A percentile compares a stretch with the other conserved stretches of the same genome.
Conservation (phyloP, 495 filamentous ascomycete genomes). For the Neurospora sp. region DNA sequence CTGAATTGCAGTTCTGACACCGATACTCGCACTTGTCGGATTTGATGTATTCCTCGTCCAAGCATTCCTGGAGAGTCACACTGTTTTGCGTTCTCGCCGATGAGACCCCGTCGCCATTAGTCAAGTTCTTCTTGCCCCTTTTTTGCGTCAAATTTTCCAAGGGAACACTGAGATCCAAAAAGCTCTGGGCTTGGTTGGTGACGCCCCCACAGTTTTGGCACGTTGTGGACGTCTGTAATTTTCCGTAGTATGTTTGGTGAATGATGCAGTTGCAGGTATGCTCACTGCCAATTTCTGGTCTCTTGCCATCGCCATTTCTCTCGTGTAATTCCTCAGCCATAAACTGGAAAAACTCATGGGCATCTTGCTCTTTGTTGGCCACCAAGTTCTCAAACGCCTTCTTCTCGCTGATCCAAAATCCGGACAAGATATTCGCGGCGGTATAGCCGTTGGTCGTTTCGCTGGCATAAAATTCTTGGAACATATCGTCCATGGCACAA, state of each 20-base stretch:
- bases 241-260: conserved; percentile 81
- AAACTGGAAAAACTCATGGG: conserved; percentile 92
- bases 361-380: conserved; percentile 89
- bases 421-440: conserved; percentile 67
- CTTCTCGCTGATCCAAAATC: conserved; percentile 65
- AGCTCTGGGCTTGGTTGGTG: conserved; percentile 69
- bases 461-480: conserved; percentile 73
- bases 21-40: conserved; percentile 68
- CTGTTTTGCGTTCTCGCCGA: not conserved
- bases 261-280: conserved; percentile 75
- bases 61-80: conserved; percentile 60
- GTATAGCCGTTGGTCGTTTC: conserved; percentile 79
- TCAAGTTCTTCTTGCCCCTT: conserved; percentile 32
- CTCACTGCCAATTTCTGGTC: conserved; percentile 44
- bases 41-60: conserved; percentile 73
- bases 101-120: conserved; percentile 24
- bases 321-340: conserved; percentile 76
- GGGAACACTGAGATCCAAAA: conserved; percentile 78
- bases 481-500: conserved; percentile 85
- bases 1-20: conserved; percentile 63
- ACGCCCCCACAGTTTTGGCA: conserved; percentile 72
- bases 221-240: conserved; percentile 75
- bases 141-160: conserved; percentile 51
- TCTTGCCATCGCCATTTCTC: conserved; percentile 49
- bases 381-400: conserved; percentile 58